Percentiles rank a stretch among this genome's conserved stretches.
phyloP scores from a whole-genome alignment of 2,329 filamentous ascomycete genomes.

The Colletotrichum sp. region DNA sequence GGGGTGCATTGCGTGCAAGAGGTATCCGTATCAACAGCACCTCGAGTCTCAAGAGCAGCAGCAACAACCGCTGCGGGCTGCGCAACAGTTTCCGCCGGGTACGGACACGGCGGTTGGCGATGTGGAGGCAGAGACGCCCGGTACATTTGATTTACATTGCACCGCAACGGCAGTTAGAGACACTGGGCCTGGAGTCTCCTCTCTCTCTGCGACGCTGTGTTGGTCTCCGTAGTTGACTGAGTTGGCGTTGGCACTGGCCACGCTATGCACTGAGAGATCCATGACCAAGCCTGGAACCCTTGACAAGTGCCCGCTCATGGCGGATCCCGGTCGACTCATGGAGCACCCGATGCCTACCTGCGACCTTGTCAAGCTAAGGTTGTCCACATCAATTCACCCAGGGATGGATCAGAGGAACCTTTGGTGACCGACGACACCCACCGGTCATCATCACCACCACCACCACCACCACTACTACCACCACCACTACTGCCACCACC shows the following conservation, averaged over 20 bases:
- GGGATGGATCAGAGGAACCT: background rate
- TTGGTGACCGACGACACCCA: background rate
- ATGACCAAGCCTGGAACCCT: background rate
- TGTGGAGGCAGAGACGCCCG: conserved; percentile 6
- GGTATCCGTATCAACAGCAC: background rate
- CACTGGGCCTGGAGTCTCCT: background rate
- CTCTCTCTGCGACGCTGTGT: background rate
- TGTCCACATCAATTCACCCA: background rate
- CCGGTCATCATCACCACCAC: background rate
- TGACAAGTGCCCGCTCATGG: background rate
- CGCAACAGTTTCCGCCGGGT: background rate
- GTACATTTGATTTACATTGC: conserved; percentile 4
- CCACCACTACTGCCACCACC: background rate
- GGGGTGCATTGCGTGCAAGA: background rate
- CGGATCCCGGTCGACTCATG: background rate
- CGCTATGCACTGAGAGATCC: background rate
- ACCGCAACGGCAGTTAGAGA: conserved; percentile 11
- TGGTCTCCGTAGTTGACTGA: background rate
- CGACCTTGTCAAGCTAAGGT: background rate
- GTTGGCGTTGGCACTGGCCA: background rate
- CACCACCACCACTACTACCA: background rate
- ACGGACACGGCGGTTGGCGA: conserved; percentile 13
- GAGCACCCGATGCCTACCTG: background rate
- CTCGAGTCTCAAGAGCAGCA: background rate
- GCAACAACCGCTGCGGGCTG: background rate